phyloP scores from a whole-genome alignment of 306 rosid species.

The Malus sieversii region DNA sequence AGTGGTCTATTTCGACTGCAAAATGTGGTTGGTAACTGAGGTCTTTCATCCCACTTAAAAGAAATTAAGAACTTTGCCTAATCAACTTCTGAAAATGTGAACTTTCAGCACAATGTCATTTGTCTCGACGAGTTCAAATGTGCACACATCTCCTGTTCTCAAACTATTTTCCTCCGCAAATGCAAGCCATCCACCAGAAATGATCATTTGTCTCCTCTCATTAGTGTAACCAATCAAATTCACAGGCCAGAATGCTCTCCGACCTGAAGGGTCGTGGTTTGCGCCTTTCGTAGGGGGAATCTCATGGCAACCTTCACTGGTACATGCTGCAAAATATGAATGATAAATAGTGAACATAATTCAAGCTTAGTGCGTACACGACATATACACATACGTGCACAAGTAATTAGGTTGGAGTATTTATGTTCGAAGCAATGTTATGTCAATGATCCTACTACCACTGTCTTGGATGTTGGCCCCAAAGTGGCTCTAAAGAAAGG shows the following conservation, averaged over 20 bases:
- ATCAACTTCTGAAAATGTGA: not conserved
- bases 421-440: not conserved
- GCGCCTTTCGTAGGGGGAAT: not conserved
- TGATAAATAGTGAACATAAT: no score
- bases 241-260: not conserved
- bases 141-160: not conserved
- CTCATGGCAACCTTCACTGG: not conserved
- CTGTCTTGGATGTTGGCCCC: not conserved
- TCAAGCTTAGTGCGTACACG: not conserved
- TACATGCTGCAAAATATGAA: not conserved
- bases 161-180: not conserved
- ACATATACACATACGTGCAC: not conserved
- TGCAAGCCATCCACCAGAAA: not conserved
- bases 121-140: not conserved
- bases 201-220: no score
- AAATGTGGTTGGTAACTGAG: no score
- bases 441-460: not conserved
- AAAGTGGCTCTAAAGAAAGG: not conserved
- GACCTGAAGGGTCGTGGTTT: not conserved
- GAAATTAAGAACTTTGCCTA: not conserved
- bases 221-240: not conserved
- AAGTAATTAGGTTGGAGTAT: not conserved
- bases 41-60: not conserved
- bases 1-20: not conserved
- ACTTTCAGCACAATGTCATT: not conserved